phyloP scores from a whole-genome alignment of 495 filamentous ascomycete species.

The Podospora appendiculata region DNA sequence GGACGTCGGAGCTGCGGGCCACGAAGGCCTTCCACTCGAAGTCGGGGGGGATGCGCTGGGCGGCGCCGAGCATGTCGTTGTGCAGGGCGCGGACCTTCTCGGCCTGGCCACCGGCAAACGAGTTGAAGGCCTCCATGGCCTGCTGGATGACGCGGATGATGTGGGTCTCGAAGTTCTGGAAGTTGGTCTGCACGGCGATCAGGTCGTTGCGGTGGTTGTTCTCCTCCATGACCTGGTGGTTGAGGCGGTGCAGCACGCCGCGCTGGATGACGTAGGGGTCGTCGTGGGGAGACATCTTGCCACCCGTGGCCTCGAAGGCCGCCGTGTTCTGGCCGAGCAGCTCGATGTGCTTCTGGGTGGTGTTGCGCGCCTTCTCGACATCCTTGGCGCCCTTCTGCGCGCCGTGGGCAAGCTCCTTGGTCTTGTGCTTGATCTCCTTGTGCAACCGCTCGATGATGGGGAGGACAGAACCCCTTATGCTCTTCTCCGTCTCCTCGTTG shows the following conservation, averaged over 20 bases:
- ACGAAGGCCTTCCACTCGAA: constrained; percentile 90
- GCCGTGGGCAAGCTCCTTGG: constrained; percentile 77
- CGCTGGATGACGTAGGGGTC: constrained; percentile 88
- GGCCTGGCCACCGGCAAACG: constrained; percentile 67
- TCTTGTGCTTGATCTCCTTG: constrained; percentile 91
- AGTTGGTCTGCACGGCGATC: constrained; percentile 79
- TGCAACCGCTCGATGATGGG: constrained; percentile 86
- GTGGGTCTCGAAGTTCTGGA: constrained; percentile 81
- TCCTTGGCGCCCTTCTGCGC: constrained; percentile 81
- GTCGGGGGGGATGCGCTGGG: constrained; percentile 74
- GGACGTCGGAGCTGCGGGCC: constrained; percentile 53
- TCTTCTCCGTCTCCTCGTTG: constrained; percentile 82
- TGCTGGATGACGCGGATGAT: constrained; percentile 75
- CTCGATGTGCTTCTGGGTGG: constrained; percentile 93
- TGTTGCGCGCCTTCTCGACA: constrained; percentile 78
- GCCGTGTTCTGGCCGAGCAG: constrained; percentile 79
- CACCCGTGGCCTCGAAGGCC: constrained; percentile 59
- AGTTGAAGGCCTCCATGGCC: constrained; percentile 70
- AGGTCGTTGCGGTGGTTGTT: constrained; percentile 91
- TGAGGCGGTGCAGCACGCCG: constrained; percentile 71
- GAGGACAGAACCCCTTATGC: constrained; percentile 70
- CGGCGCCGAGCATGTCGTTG: constrained; percentile 68
- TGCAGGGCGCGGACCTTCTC: constrained; percentile 75
- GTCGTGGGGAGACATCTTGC: constrained; percentile 55
- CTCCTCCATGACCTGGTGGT: constrained; percentile 88